phyloP scores from a whole-genome alignment of 805 yeast genomes.

The Wickerhamiella siamensis region DNA sequence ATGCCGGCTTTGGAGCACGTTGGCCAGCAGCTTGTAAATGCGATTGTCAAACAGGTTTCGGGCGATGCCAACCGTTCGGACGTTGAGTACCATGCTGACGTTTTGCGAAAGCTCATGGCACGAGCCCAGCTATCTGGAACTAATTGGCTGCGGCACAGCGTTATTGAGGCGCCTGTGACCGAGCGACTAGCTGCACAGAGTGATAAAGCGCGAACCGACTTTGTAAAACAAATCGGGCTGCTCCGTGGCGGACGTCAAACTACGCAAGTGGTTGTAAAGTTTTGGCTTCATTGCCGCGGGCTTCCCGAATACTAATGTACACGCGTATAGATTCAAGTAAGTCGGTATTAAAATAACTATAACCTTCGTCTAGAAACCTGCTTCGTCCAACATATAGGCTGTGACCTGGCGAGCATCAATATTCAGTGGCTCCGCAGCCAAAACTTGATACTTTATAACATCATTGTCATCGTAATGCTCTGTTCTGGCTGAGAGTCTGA shows the following conservation, averaged over 20 bases:
- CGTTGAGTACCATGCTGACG: conserved; percentile 29
- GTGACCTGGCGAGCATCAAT: not conserved
- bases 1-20: conserved; percentile 19
- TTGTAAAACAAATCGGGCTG: conserved; percentile 21
- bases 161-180: conserved; percentile 12
- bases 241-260: conserved; percentile 22
- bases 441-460: conserved; percentile 52
- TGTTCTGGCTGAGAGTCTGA: conserved; percentile 68
- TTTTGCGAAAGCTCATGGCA: conserved; percentile 27
- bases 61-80: conserved; percentile 31
- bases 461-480: conserved; percentile 71
- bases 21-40: conserved; percentile 22
- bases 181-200: conserved; percentile 8
- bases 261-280: conserved; percentile 18
- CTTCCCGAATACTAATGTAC: conserved; percentile 17
- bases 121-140: conserved; percentile 10
- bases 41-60: conserved; percentile 31
- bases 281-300: conserved; percentile 25
- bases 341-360: not conserved
- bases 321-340: not conserved
- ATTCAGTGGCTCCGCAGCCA: conserved; percentile 26
- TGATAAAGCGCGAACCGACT: conserved; percentile 12
- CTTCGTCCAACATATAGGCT: not conserved
- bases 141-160: conserved; percentile 7
- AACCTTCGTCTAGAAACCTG: not conserved